A percentile compares a stretch with the other conserved stretches of the same genome.
These are phyloP conservation scores for Cyberlindnera mycetangii DNA, from an alignment of 805 yeast genomes.

Conservation along the genomic window DNA sequence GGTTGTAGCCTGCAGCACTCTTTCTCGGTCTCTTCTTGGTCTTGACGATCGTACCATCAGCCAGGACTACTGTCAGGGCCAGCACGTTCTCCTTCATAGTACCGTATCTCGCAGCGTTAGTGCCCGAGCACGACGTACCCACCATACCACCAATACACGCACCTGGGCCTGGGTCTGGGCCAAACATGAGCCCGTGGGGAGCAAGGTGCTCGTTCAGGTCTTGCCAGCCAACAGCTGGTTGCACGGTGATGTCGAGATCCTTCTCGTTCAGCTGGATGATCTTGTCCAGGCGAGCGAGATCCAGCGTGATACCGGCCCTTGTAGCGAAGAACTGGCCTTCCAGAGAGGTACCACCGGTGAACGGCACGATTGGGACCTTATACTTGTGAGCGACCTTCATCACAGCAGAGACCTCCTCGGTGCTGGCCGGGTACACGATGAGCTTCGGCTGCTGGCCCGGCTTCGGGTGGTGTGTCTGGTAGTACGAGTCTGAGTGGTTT, in stretches of 20 bases:
- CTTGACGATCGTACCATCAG: constrained; percentile 76
- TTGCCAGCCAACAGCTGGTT: constrained; percentile 82
- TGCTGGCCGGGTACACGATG: constrained; percentile 59
- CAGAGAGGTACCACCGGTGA: constrained; percentile 72
- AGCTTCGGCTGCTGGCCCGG: constrained; percentile 56
- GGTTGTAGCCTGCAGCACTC: constrained; percentile 75
- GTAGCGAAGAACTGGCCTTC: constrained; percentile 83
- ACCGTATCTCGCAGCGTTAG: constrained; percentile 76
- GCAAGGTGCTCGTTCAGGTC: constrained; percentile 51
- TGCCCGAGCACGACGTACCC: constrained; percentile 76
- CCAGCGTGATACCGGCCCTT: constrained; percentile 63
- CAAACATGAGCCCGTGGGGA: constrained; percentile 56
- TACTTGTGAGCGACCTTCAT: constrained; percentile 60
- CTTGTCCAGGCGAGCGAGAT: constrained; percentile 56
- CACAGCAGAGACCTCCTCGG: constrained; percentile 64
- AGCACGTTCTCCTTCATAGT: constrained; percentile 75
- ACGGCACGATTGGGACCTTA: constrained; percentile 71
- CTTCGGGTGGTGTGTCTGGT: constrained; percentile 59
- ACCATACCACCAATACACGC: constrained; percentile 80
- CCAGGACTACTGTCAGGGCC: constrained; percentile 67
- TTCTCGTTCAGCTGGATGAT: constrained; percentile 53
- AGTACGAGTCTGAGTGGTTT: constrained; percentile 58
- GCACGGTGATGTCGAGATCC: constrained; percentile 71
- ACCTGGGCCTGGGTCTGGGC: constrained; percentile 80
- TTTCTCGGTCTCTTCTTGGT: constrained; percentile 75